Conservation (phyloP, 225 moss, liverwort and hornwort genomes). For the Lunularia cruciata region DNA sequence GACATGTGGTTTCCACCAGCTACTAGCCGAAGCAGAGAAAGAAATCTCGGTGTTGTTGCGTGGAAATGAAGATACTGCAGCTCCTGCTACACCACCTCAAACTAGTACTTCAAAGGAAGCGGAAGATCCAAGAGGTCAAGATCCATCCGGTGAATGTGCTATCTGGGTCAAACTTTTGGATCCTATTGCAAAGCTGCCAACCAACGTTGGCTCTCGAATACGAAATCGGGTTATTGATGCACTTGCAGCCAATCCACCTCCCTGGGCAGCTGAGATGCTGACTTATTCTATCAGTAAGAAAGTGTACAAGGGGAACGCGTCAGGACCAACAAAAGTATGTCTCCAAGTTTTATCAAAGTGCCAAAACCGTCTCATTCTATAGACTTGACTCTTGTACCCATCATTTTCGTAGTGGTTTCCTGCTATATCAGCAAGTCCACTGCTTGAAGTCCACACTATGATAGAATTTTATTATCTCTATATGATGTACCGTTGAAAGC, state of each 20-base stretch:
- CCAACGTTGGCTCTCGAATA: conserved; percentile 95
- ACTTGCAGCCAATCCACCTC: conserved; percentile 71
- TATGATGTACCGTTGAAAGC: too few relatives aligned
- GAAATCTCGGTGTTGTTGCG: conserved; percentile 60
- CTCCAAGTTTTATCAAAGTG: too few relatives aligned
- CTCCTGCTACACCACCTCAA: conserved; percentile 37
- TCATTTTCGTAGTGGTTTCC: too few relatives aligned
- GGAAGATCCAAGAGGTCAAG: conserved; percentile 45
- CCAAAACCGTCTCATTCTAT: too few relatives aligned
- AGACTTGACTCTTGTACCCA: too few relatives aligned
- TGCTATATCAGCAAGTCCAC: too few relatives aligned
- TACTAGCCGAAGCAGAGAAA: conserved; percentile 93
- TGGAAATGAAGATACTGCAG: conserved; percentile 32
- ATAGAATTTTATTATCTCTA: too few relatives aligned
- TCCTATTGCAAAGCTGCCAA: conserved; percentile 88
- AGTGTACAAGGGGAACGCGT: conserved; percentile 94
- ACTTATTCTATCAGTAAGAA: conserved; percentile 85
- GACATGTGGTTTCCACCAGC: conserved; percentile 54
- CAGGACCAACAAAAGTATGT: conserved; percentile 94
- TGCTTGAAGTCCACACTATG: too few relatives aligned
- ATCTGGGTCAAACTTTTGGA: conserved; percentile 77
- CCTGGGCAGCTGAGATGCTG: conserved; percentile 76
- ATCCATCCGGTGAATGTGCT: conserved; percentile 54
- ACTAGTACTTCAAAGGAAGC: conserved; percentile 23
- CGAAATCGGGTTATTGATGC: conserved; percentile 89